Conservation (phyloP, 1,284 basidiomycete species). For the Irpex rosettiformis region DNA sequence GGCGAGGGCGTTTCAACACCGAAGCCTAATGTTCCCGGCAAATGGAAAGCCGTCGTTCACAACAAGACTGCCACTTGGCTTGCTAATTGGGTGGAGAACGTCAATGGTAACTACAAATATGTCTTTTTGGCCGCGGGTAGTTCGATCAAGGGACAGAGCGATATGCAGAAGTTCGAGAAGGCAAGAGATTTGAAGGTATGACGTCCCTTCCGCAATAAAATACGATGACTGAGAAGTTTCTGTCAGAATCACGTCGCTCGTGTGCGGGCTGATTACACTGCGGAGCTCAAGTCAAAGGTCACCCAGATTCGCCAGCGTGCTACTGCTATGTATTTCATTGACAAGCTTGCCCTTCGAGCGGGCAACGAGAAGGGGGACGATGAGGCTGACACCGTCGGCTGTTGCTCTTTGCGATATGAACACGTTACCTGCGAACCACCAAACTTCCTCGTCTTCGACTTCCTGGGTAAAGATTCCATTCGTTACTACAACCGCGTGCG, state of each 20-base stretch:
- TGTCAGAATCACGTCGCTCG: constrained; percentile 79
- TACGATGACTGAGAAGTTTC: constrained; percentile 3
- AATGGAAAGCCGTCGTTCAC: constrained; percentile 84
- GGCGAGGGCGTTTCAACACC: constrained; percentile 73
- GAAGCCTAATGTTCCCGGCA: constrained; percentile 81
- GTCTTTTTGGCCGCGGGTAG: constrained; percentile 94
- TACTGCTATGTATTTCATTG: constrained; percentile 97
- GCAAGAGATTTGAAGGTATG: constrained; percentile 87
- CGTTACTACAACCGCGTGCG: constrained; percentile 89
- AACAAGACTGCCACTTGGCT: constrained; percentile 97
- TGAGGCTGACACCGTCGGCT: constrained; percentile 96
- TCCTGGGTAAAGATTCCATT: constrained; percentile 97
- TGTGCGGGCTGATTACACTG: constrained; percentile 83
- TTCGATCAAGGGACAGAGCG: constrained; percentile 94
- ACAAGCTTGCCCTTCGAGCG: constrained; percentile 90
- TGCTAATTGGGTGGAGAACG: constrained; percentile 95
- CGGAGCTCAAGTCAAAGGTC: constrained; percentile 83
- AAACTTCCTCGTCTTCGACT: constrained; percentile 88
- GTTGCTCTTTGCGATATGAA: constrained; percentile 93
- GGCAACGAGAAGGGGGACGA: constrained; percentile 99
- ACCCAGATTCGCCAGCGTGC: constrained; percentile 93
- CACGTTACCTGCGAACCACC: constrained; percentile 90
- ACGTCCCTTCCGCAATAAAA: not conserved
- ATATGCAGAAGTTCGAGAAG: constrained; percentile 96
- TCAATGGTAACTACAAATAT: constrained; percentile 92